phyloP scores from a whole-genome alignment of 768 basidiomycete genomes.

The Pisolithus albus region DNA sequence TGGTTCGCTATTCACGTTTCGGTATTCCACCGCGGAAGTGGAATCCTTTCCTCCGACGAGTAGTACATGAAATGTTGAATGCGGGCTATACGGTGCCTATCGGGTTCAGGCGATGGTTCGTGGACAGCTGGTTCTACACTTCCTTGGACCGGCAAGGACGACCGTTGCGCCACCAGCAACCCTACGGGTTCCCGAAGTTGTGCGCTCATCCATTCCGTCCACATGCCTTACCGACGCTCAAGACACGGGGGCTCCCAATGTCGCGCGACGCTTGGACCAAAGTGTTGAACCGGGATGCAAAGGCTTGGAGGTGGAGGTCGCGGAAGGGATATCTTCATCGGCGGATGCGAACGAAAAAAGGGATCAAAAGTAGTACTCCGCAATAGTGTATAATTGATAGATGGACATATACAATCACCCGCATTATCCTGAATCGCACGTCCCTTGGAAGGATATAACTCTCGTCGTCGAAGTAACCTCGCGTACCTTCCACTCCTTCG shows the following conservation, averaged over 20 bases:
- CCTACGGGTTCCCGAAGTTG: conserved; percentile 20
- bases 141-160: conserved; percentile 12
- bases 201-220: conserved; percentile 15
- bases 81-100: conserved; percentile 36
- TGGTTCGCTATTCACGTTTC: conserved; percentile 18
- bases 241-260: conserved; percentile 31
- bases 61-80: conserved; percentile 34
- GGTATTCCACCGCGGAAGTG: conserved; percentile 21
- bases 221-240: conserved; percentile 19
- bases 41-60: conserved; percentile 31
- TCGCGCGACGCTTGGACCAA: conserved; percentile 20
- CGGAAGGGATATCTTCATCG: neutral
- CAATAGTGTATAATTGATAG: conserved; percentile 18
- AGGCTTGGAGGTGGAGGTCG: conserved; percentile 9
- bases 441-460: conserved; percentile 36
- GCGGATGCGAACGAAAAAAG: neutral
- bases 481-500: conserved; percentile 46
- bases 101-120: conserved; percentile 34
- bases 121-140: conserved; percentile 27
- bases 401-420: conserved; percentile 8
- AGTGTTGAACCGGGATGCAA: conserved; percentile 15
- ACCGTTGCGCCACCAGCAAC: conserved; percentile 16
- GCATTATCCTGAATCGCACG: conserved; percentile 17
- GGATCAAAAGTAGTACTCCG: conserved; percentile 19
- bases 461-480: conserved; percentile 33